These are phyloP conservation scores for Vickermania ingenoplastis DNA, from an alignment of 208 protist species.

Conservation along the genomic window DNA sequence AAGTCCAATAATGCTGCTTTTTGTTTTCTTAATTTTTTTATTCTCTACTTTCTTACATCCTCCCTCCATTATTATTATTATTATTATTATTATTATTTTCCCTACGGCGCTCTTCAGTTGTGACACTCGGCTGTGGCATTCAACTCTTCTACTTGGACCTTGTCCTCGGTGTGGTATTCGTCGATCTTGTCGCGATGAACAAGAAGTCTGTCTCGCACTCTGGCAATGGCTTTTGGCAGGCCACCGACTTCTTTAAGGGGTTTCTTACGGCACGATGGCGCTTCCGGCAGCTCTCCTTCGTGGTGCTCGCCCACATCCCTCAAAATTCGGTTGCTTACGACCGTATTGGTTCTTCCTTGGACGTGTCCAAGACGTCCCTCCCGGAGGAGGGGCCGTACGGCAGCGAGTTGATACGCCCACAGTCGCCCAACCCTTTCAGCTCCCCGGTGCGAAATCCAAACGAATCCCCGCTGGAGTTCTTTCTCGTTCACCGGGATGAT, in stretches of 20 bases:
- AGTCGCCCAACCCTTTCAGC: neutral
- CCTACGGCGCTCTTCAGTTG: no score
- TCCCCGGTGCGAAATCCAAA: neutral
- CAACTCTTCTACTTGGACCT: no score
- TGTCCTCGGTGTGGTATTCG: no score
- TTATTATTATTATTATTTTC: no score
- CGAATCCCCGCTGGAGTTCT: slow-evolving; percentile 24
- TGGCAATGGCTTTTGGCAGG: neutral
- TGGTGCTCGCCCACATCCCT: neutral
- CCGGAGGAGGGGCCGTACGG: neutral
- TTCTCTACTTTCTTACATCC: no score
- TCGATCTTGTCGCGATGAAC: no score
- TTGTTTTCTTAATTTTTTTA: no score
- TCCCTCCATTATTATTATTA: no score
- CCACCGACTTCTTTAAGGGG: neutral
- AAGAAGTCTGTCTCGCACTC: no score
- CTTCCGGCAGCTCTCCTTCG: neutral
- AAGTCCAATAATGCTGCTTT: no score
- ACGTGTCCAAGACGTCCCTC: neutral
- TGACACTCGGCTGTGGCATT: no score
- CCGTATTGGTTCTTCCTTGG: neutral
- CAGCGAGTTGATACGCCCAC: neutral
- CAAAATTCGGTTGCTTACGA: neutral
- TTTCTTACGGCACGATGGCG: neutral
- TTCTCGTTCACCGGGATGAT: slow-evolving; percentile 55